A percentile compares a stretch with the other conserved stretches of the same genome.
Conservation (phyloP, 805 yeast species). For the Jamesozyma rosinii region DNA sequence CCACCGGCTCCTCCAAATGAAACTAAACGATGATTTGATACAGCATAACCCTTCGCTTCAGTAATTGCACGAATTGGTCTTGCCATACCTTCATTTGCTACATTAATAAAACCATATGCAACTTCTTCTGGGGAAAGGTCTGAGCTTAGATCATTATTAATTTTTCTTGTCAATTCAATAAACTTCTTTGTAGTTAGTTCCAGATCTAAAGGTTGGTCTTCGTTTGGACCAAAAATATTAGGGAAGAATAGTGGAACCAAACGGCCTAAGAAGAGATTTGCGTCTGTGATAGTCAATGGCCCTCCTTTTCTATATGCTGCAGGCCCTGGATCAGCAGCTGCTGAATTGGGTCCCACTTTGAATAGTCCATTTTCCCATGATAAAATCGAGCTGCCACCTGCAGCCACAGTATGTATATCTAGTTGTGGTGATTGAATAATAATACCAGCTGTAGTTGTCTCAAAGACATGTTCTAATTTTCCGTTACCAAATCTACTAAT, state of each 20-base stretch:
- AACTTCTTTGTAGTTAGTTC: constrained; percentile 45
- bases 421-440: constrained; percentile 78
- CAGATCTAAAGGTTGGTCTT: constrained; percentile 57
- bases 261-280: constrained; percentile 65
- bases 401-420: constrained; percentile 75
- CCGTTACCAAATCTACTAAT: constrained; percentile 67
- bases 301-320: constrained; percentile 81
- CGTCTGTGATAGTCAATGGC: constrained; percentile 78
- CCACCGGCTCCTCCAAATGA: constrained; percentile 94
- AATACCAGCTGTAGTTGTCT: constrained; percentile 75
- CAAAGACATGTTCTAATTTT: constrained; percentile 67
- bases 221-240: constrained; percentile 73
- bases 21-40: constrained; percentile 60
- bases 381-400: constrained; percentile 72
- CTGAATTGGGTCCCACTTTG: constrained; percentile 80
- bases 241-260: constrained; percentile 70
- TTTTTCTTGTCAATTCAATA: constrained; percentile 41
- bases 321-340: constrained; percentile 85
- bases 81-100: constrained; percentile 86
- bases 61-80: constrained; percentile 78
- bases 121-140: constrained; percentile 52
- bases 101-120: constrained; percentile 72
- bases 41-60: constrained; percentile 70
- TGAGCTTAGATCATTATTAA: constrained; percentile 39
- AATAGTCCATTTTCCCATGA: constrained; percentile 63